Base-by-base conservation (phyloP, 768 basidiomycete species). In the Trametes cubensis region DNA sequence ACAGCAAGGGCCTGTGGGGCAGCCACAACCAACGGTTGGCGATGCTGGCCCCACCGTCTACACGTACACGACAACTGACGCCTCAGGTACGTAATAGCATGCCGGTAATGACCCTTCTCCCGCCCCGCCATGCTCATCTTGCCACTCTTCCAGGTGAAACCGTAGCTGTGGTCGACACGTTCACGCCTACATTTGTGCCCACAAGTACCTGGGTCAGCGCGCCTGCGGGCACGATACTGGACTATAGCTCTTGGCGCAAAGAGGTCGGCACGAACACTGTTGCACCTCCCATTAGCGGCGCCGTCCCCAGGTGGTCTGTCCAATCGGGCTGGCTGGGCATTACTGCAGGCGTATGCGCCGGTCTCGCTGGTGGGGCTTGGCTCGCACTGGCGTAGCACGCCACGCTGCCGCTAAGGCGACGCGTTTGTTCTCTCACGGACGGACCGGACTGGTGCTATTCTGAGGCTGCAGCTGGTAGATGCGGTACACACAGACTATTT, bases 1-100 rank as follows among this genome's bases (percentile, higher is more conserved):
- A 17, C 67, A 69, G 2, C 76, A 79, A 64, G 85, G 85, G 0
- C 85, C 86, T 3, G 87, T 89, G 0, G 88, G 80, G 7, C 80
- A 82, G 64, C 69, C 71, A 3, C 63, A 69, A 5, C 18, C 64
- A n/a, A 65, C 63, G 0, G 40, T 63, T 2, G 59, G 17, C 4
- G 42, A 44, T 40, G 63, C 45, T 6, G 57, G 44, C 25, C 66
- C 58, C 13, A 77, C 73, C 0, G 61, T 69, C 0, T 77, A 70
- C 62, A 55, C 51, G 2, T 77, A 74, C 62, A 75, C 74, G 3
- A 78, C 77, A 5, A 76, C 76, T 6, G 66, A 76, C 49, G 75
- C 67, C n/a, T 60, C 55, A 48, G 75, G 74, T 56, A 59, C 18
- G 69, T 62, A 48, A 7, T 11, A 6, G 34, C 26, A 4, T 18